Conservation (phyloP, 768 basidiomycete genomes). For the Agaricus subrufescens region DNA sequence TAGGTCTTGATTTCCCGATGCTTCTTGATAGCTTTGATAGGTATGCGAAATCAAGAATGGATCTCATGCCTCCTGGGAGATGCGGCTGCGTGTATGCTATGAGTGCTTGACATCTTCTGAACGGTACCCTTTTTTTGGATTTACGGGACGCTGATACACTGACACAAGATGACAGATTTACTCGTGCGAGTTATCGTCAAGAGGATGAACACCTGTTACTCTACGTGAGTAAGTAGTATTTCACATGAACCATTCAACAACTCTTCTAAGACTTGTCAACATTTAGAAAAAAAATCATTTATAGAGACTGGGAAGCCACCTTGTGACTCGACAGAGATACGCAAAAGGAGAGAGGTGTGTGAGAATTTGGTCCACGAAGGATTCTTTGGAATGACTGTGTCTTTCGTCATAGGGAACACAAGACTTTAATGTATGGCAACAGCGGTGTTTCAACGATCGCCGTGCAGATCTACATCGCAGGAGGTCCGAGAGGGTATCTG, state of each 20-base stretch:
- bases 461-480: background rate
- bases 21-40: background rate
- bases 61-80: background rate
- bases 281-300: too few relatives aligned
- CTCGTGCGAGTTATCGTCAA: too few relatives aligned
- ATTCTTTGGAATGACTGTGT: background rate
- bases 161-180: background rate
- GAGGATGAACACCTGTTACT: too few relatives aligned
- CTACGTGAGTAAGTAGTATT: too few relatives aligned
- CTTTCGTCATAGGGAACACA: background rate
- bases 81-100: background rate
- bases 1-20: background rate
- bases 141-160: too few relatives aligned
- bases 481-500: background rate
- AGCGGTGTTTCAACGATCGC: background rate
- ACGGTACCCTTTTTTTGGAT: background rate
- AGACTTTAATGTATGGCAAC: background rate
- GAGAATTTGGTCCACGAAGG: too few relatives aligned
- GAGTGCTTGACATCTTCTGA: background rate
- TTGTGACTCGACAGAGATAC: too few relatives aligned
- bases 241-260: too few relatives aligned
- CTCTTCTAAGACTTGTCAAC: too few relatives aligned
- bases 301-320: too few relatives aligned
- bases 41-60: background rate
- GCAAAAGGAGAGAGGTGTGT: too few relatives aligned